These are phyloP conservation scores for Austroboletus olivaceoglutinosus DNA, from an alignment of 1,284 basidiomycete genomes.

Conservation along the genomic window DNA sequence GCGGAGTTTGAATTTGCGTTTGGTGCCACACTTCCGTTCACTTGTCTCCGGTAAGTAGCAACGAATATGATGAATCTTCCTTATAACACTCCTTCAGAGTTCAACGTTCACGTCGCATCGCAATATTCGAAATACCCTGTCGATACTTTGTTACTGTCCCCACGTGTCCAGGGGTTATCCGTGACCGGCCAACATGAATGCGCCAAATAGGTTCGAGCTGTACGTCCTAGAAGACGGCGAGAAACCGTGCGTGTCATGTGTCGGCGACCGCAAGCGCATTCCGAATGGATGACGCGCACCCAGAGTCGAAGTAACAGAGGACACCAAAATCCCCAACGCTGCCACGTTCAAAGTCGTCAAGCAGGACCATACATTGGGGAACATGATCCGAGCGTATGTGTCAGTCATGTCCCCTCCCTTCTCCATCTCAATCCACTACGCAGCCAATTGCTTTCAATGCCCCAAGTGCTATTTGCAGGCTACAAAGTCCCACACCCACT, in stretches of 20 bases:
- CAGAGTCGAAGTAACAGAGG: slow-evolving; percentile 89
- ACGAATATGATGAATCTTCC: too few relatives aligned
- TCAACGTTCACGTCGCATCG: too few relatives aligned
- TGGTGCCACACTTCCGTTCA: too few relatives aligned
- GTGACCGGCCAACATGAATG: slow-evolving; percentile 66
- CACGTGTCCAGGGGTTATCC: neutral
- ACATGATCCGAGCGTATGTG: slow-evolving; percentile 91
- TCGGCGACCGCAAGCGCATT: neutral
- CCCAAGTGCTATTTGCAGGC: slow-evolving; percentile 89
- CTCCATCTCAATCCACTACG: slow-evolving; percentile 3
- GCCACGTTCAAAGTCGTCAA: slow-evolving; percentile 93
- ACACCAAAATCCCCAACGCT: slow-evolving; percentile 96
- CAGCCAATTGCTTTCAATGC: slow-evolving; percentile 86
- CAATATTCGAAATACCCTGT: too few relatives aligned
- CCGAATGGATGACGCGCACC: slow-evolving; percentile 1
- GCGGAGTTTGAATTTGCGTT: slow-evolving; percentile 30
- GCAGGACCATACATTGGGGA: slow-evolving; percentile 96
- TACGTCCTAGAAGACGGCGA: slow-evolving; percentile 92
- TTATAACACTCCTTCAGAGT: too few relatives aligned
- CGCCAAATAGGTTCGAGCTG: slow-evolving; percentile 88
- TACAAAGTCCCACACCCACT: slow-evolving; percentile 98
- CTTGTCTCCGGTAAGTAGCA: too few relatives aligned
- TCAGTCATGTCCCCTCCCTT: neutral
- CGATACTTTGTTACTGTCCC: too few relatives aligned
- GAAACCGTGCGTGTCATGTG: slow-evolving; percentile 66